A percentile compares a stretch with the other conserved stretches of the same genome.
These are phyloP conservation scores for Ophiognomonia clavigignenti-juglandacearum DNA, from an alignment of 2,329 filamentous ascomycete genomes.

Conservation along the genomic window DNA sequence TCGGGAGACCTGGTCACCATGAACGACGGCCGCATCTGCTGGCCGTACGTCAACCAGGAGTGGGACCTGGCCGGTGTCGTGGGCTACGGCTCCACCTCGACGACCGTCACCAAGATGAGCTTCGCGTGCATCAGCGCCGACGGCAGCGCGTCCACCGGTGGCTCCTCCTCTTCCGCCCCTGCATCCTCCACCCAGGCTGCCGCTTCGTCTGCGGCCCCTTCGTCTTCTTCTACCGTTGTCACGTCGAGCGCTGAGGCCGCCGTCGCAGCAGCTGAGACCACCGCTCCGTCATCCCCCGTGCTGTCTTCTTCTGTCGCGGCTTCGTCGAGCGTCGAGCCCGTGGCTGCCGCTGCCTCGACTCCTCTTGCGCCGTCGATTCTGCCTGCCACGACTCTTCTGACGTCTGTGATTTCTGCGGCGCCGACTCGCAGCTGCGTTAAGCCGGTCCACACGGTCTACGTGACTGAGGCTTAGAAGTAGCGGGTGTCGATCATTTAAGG, in stretches of 20 bases:
- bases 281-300: no score
- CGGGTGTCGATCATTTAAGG: no score
- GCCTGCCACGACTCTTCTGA: background rate
- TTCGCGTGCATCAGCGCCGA: slow-evolving; percentile 42
- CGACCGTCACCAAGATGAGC: slow-evolving; percentile 39
- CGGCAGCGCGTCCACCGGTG: background rate
- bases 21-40: slow-evolving; percentile 54
- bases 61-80: slow-evolving; percentile 37
- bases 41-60: slow-evolving; percentile 54
- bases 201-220: background rate
- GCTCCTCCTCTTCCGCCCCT: background rate
- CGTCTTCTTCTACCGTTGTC: background rate
- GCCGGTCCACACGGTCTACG: background rate
- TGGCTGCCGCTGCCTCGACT: background rate
- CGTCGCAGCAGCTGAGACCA: no score
- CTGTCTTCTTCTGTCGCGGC: no score
- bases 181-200: background rate
- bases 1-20: slow-evolving; percentile 60
- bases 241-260: background rate
- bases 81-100: slow-evolving; percentile 22
- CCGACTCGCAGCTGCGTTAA: background rate
- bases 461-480: no score
- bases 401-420: background rate
- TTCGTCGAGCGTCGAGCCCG: background rate
- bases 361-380: background rate